Conservation (phyloP, 129 eudicot species). For the Saussurea involucrata region DNA sequence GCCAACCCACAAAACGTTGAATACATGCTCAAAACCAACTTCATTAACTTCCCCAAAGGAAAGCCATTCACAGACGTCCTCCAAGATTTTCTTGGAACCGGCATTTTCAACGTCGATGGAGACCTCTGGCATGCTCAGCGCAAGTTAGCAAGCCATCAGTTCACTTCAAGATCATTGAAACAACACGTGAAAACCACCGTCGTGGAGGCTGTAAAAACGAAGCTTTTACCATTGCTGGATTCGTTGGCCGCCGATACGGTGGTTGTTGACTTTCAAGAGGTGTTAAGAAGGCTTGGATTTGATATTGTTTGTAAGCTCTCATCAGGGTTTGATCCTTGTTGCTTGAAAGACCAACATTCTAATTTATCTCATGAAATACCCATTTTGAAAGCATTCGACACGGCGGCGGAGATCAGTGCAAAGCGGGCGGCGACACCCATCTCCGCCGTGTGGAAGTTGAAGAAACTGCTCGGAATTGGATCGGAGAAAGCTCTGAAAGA, state of each 20-base stretch:
- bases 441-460: conserved; percentile 37
- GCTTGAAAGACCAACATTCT: conserved; percentile 9
- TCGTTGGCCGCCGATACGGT: conserved; percentile 16
- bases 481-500: conserved; percentile 36
- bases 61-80: conserved; percentile 46
- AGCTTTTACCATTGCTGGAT: conserved; percentile 37
- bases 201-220: conserved; percentile 29
- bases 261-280: conserved; percentile 43
- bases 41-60: conserved; percentile 50
- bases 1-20: conserved; percentile 50
- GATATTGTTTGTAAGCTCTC: conserved; percentile 46
- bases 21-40: conserved; percentile 46
- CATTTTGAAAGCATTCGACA: conserved; percentile 34
- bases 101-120: conserved; percentile 56
- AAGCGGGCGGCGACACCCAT: conserved; percentile 25
- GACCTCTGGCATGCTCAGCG: conserved; percentile 46
- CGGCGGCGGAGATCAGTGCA: conserved; percentile 38
- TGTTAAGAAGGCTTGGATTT: conserved; percentile 42
- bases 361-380: conserved; percentile 9
- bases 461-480: conserved; percentile 30
- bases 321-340: conserved; percentile 41
- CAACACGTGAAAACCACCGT: conserved; percentile 27
- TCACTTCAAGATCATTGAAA: conserved; percentile 30
- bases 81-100: conserved; percentile 42
- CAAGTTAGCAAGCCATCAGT: conserved; percentile 53